Percentiles rank a stretch among this genome's conserved stretches.
Conservation (phyloP, 768 basidiomycete species). For the Lactarius pseudohatsudake region DNA sequence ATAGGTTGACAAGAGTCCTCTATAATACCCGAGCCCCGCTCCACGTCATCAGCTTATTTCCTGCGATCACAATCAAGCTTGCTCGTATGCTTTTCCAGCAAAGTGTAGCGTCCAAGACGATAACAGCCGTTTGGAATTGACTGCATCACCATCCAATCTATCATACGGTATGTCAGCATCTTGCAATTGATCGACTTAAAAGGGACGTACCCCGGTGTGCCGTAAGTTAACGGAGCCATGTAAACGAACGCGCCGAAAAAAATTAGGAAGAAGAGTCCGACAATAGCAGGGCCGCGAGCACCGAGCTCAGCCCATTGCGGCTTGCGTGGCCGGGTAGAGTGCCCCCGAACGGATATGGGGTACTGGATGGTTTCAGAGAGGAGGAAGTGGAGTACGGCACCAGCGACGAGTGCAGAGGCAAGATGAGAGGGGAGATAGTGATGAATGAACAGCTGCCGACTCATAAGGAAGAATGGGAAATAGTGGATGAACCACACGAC, state of each 20-base stretch:
- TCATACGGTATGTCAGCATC: constrained; percentile 21
- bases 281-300: constrained; percentile 66
- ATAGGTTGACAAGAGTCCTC: constrained; percentile 8
- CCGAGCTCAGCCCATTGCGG: constrained; percentile 71
- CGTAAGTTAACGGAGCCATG: constrained; percentile 91
- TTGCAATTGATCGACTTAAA: constrained; percentile 10
- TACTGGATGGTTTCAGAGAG: constrained; percentile 89
- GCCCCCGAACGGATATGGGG: constrained; percentile 78
- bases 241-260: constrained; percentile 70
- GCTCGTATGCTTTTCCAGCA: constrained; percentile 61
- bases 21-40: not conserved
- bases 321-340: constrained; percentile 48
- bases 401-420: constrained; percentile 88
- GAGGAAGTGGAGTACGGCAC: constrained; percentile 87
- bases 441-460: constrained; percentile 93
- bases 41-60: not conserved
- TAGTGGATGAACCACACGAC: constrained; percentile 95
- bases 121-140: constrained; percentile 80
- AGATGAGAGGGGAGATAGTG: constrained; percentile 98
- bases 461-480: constrained; percentile 97
- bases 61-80: constrained; percentile 10
- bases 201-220: constrained; percentile 83
- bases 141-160: constrained; percentile 82
- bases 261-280: constrained; percentile 54
- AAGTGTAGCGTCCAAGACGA: constrained; percentile 95